phyloP scores from a whole-genome alignment of 1,284 basidiomycete species.

The Entoloma clypeatum region DNA sequence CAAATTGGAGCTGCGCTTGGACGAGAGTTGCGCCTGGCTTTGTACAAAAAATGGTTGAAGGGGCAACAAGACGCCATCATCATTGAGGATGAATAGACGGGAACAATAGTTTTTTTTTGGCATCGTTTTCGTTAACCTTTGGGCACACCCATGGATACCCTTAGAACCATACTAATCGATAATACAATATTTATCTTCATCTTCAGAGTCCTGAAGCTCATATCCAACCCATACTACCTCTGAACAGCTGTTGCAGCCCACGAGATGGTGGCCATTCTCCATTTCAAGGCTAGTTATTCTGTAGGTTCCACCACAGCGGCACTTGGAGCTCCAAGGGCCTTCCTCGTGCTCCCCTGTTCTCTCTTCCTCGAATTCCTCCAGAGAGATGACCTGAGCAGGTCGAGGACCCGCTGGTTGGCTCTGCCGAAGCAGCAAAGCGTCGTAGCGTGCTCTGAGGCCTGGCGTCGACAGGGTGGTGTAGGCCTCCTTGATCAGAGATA shows the following conservation, averaged over 20 bases:
- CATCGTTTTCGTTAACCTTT: too few relatives aligned
- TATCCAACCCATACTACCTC: slow-evolving; percentile 79
- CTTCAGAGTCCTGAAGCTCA: slow-evolving; percentile 44
- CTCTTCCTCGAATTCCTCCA: slow-evolving; percentile 59
- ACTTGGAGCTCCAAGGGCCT: slow-evolving; percentile 51
- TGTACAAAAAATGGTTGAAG: slow-evolving; percentile 48
- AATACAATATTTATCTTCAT: too few relatives aligned
- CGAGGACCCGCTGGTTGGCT: slow-evolving; percentile 38
- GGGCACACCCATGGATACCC: too few relatives aligned
- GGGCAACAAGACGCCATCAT: slow-evolving; percentile 27
- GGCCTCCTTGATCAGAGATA: slow-evolving; percentile 59
- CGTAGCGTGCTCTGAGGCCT: slow-evolving; percentile 46
- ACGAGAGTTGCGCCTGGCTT: slow-evolving; percentile 47
- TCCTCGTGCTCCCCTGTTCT: slow-evolving; percentile 19
- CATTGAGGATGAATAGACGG: slow-evolving; percentile 23
- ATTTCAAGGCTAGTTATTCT: slow-evolving; percentile 52
- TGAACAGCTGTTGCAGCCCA: slow-evolving; percentile 69
- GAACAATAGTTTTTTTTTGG: too few relatives aligned
- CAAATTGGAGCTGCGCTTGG: slow-evolving; percentile 60
- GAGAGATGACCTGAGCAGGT: slow-evolving; percentile 72
- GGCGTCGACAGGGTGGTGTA: slow-evolving; percentile 51
- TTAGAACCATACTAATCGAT: too few relatives aligned
- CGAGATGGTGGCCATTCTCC: slow-evolving; percentile 62
- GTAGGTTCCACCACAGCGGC: slow-evolving; percentile 70
- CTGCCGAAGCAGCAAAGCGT: slow-evolving; percentile 26